Evolutionary conservation across 148 eudicot species (phyloP).

Genomic region (Nepenthes mirabilis): DNA sequence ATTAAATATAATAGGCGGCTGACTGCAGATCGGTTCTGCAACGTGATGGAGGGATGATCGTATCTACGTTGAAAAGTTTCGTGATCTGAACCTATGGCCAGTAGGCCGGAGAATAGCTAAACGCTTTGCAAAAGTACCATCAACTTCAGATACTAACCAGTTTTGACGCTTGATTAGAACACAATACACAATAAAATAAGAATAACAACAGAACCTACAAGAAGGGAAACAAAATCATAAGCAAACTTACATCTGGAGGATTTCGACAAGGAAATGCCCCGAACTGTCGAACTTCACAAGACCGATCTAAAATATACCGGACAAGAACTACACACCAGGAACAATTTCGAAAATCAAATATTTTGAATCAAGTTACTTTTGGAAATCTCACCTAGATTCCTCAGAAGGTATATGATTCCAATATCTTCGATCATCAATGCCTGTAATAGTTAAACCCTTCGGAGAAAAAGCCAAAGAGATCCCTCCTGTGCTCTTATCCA

Average conservation of each 20-base stretch:
- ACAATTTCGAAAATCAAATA: not conserved
- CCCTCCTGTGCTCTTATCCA: conserved; percentile 36
- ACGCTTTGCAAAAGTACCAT: too few relatives aligned
- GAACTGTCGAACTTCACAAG: conserved; percentile 12
- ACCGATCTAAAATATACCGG: conserved; percentile 13
- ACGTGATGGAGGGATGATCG: too few relatives aligned
- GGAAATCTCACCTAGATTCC: conserved; percentile 45
- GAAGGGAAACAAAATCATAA: conserved; percentile 6
- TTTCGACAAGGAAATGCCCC: conserved; percentile 7
- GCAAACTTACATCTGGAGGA: conserved; percentile 7
- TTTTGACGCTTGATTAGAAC: too few relatives aligned
- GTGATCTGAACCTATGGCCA: too few relatives aligned
- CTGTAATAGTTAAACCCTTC: conserved; percentile 34
- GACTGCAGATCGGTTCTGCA: too few relatives aligned
- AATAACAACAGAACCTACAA: conserved; percentile 9
- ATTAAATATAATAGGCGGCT: too few relatives aligned
- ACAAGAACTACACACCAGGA: too few relatives aligned
- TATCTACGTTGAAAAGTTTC: too few relatives aligned
- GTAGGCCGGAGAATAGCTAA: too few relatives aligned
- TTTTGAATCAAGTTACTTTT: not conserved
- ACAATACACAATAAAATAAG: too few relatives aligned
- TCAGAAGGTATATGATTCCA: conserved; percentile 38
- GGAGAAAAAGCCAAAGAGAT: conserved; percentile 39
- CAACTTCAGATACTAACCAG: too few relatives aligned
- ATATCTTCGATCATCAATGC: conserved; percentile 52